Base-by-base conservation (phyloP, 139 green algal genomes). In the Protoeuglena noctilucae region DNA sequence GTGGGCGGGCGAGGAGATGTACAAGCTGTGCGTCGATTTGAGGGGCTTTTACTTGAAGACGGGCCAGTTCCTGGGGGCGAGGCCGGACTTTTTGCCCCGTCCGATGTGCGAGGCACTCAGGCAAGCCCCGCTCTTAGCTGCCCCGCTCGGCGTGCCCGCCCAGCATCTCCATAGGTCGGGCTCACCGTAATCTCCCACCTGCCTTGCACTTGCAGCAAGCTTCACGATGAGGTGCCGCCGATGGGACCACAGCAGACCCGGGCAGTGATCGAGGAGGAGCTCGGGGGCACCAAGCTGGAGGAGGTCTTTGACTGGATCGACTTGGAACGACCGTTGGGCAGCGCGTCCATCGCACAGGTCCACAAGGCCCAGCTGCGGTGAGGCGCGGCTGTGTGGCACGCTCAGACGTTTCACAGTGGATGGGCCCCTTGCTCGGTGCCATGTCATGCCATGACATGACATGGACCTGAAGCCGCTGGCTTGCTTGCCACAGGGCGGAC, bases 231-330 rank as follows among this genome's bases (percentile, higher is more conserved):
- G 69, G 78, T 86, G 23, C 78, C 78, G 0, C 78, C 78, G 21
- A 84, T 86, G 78, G 54, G 66, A 3, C 43, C 72, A 4, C 18
- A 56, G 18, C 56, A 79, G 51, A 64, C 58, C 17, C 49, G 64
- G 49, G 25, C 17, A 3, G 57, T 74, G 0, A 72, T 85, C 6
- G 65, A 66, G 46, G n/a, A 52, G 12, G 81, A 93, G 76, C 68
- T 93, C 28, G 73, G 72, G 1, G 57, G 82, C 2, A 29, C 21
- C 25, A 62, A 80, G 1, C 53, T 92, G 19, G 60, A 63, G 16
- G 59, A 83, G 3, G 62, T 93, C 23, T 95, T 95, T 66, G 78
- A 89, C 54, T 93, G 83, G 81, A 92, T 95, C 5, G 74, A 95
- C 52, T 61, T 93, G 53, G 75, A 89, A 0, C 60, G 68, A 24